A percentile compares a stretch with the other conserved stretches of the same genome.
phyloP scores from a whole-genome alignment of 305 asterid species.

The Solanum hybrid region DNA sequence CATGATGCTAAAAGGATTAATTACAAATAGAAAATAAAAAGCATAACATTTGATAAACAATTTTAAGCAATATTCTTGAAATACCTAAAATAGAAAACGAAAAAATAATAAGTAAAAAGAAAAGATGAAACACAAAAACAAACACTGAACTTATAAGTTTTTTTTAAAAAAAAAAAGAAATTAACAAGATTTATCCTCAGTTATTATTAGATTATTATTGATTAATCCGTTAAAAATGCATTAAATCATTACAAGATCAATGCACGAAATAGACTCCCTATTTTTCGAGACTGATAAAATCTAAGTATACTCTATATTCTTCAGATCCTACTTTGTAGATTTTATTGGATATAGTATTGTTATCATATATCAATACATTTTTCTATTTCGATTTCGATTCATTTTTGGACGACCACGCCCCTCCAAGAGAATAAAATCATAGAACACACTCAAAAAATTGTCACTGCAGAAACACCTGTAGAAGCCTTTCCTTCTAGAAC shows the following conservation, averaged over 20 bases:
- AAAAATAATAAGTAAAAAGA: neutral
- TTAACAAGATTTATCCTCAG: neutral
- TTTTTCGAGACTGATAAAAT: no score
- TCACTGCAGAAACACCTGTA: neutral
- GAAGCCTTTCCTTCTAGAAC: constrained; percentile 1
- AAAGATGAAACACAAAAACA: neutral
- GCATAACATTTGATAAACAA: neutral
- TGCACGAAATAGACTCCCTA: no score
- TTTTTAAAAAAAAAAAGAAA: no score
- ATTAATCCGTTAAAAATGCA: neutral
- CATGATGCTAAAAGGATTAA: neutral
- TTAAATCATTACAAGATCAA: neutral
- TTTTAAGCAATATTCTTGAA: neutral
- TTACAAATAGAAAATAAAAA: neutral
- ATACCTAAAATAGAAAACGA: neutral
- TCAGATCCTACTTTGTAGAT: no score
- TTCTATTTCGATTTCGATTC: no score
- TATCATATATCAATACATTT: no score
- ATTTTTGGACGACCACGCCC: no score
- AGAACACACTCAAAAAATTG: neutral
- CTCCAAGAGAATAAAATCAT: neutral
- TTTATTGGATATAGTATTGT: no score
- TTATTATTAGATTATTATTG: neutral
- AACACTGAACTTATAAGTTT: neutral
- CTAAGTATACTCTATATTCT: no score